Conservation (phyloP, 768 basidiomycete genomes). For the Tephrocybe sp. region DNA sequence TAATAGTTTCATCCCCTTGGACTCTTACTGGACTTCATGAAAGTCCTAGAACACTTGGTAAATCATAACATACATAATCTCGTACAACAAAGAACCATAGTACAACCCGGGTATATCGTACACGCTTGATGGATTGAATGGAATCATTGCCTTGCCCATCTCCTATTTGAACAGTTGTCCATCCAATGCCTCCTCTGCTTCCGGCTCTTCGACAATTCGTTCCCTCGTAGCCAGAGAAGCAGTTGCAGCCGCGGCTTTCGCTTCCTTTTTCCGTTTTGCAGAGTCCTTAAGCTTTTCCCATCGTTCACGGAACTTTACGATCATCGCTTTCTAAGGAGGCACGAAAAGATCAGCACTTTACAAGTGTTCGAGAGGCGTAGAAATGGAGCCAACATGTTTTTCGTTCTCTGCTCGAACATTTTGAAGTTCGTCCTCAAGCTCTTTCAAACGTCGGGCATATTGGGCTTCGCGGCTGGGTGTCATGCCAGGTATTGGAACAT, state of each 20-base stretch:
- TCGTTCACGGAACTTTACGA: conserved; percentile 76
- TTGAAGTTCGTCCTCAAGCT: conserved; percentile 79
- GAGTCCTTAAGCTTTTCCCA: conserved; percentile 92
- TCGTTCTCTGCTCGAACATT: conserved; percentile 68
- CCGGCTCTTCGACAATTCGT: conserved; percentile 73
- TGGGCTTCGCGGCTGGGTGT: conserved; percentile 53
- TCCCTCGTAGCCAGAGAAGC: conserved; percentile 50
- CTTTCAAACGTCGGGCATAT: conserved; percentile 63
- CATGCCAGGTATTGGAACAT: conserved; percentile 47
- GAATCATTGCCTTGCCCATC: not conserved
- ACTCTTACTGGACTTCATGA: no score
- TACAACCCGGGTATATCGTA: conserved; percentile 10
- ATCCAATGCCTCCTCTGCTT: conserved; percentile 48
- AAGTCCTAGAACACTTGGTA: no score
- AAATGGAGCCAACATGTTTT: conserved; percentile 58
- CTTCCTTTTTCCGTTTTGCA: conserved; percentile 82
- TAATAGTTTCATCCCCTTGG: no score
- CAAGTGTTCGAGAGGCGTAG: not conserved
- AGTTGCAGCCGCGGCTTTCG: conserved; percentile 51
- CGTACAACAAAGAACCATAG: conserved; percentile 6
- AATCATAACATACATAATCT: no score
- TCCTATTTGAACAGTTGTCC: conserved; percentile 20
- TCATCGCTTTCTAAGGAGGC: conserved; percentile 69
- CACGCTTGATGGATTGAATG: not conserved
- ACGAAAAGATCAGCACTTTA: conserved; percentile 10